A percentile compares a stretch with the other conserved stretches of the same genome.
These are phyloP conservation scores for Cochlearia excelsa DNA, from an alignment of 345 rosid species.

Conservation along the genomic window DNA sequence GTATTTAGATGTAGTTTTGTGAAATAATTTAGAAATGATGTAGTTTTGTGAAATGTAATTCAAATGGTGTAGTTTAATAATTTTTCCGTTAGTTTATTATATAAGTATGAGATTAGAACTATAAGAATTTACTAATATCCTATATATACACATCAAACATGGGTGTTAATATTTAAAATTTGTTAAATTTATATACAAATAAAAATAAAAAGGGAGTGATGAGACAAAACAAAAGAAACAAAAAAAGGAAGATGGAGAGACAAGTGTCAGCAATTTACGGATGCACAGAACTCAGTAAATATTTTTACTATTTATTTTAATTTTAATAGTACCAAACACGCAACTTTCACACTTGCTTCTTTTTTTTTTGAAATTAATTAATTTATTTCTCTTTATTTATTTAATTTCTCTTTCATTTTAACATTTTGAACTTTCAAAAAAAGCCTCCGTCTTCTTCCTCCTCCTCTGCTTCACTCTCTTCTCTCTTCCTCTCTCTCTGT, in stretches of 20 bases:
- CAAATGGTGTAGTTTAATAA: no score
- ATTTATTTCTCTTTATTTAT: constrained; percentile 16
- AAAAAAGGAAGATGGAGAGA: background rate
- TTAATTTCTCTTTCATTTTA: constrained; percentile 17
- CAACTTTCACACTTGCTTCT: constrained; percentile 1
- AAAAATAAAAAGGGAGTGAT: background rate
- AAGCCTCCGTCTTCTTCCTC: constrained; percentile 22
- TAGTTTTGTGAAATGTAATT: no score
- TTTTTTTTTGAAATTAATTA: background rate
- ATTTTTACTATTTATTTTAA: background rate
- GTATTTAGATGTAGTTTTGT: no score
- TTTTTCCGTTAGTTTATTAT: no score
- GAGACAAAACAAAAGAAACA: background rate
- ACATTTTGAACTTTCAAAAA: constrained; percentile 72
- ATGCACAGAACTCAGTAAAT: constrained; percentile 28
- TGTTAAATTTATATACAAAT: no score
- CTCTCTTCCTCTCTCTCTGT: constrained; percentile 3
- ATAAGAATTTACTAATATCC: no score
- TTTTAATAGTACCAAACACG: constrained; percentile 16
- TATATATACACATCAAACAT: no score
- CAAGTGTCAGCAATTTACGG: constrained; percentile 39
- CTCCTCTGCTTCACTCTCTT: background rate
- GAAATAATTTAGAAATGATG: no score
- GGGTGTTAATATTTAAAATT: no score
- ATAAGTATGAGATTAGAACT: no score